Base-by-base conservation (phyloP, 176 grass and related monocot genomes). In the Aegilops speltoides region DNA sequence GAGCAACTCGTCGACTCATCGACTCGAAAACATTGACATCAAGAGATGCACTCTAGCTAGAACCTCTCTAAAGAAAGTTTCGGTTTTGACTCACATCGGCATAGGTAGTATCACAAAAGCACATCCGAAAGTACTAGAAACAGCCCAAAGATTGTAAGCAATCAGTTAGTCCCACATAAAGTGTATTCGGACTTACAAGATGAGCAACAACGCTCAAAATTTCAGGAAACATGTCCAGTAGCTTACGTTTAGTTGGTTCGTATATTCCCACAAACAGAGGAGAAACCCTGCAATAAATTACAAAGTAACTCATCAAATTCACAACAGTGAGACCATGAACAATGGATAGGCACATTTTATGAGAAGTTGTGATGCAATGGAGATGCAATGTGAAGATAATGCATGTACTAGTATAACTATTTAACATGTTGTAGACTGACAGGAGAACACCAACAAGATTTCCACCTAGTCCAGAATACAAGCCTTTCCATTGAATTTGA, bases 241-340 rank as follows among this genome's bases (percentile, higher is more conserved):
- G 83, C 68, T 94, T 98, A 82, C 85, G 83, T 87, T 98, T 95
- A 61, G 93, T 85, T 41, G 96, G 96, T 69, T 98, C 96, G 70
- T 98, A 98, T 89, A 95, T 88, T 61, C 96, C 96, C 8, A 98
- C 89, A 91, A 98, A 98, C 89, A 98, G 48, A 48, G 96, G 93
- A 92, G 96, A 98, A 45, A 92, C 93, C 75, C 96, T 98, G 88
- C 62, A 28, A 83, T 75, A 82, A 62, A 8, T 38, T 29, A 63
- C 4, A 34, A 31, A 48, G 40, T 22, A 74, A 4, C 23, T 16
- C 32, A 80, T 36, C 19, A 45, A 78, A 72, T 78, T 6, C 23
- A 60, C 1, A 82, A 57, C 26, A 62, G 19, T 9, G n/a, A n/a
- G n/a, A n/a, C n/a, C n/a, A n/a, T n/a, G n/a, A n/a, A 57, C 6